These are phyloP conservation scores for Martiniozyma asiatica DNA, from an alignment of 1,139 yeast species.

Conservation along the genomic window DNA sequence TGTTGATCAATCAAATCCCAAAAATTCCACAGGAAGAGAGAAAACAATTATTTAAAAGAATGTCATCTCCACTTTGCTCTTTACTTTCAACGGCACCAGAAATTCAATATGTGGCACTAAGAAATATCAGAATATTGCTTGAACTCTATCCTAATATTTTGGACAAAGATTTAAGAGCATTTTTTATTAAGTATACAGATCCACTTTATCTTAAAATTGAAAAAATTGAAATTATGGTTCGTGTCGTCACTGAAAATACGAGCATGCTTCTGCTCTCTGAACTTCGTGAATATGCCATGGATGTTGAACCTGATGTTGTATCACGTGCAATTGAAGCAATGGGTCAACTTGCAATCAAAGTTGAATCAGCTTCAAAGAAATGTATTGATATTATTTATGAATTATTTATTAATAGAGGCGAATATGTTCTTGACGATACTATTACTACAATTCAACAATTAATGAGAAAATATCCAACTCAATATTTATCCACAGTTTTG, in stretches of 20 bases:
- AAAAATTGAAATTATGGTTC: conserved; percentile 79
- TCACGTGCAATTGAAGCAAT: conserved; percentile 71
- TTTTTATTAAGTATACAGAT: conserved; percentile 88
- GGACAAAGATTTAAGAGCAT: conserved; percentile 74
- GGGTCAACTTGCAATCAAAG: conserved; percentile 81
- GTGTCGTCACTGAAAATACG: conserved; percentile 66
- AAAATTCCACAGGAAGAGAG: conserved; percentile 33
- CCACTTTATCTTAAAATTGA: conserved; percentile 89
- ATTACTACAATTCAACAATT: conserved; percentile 69
- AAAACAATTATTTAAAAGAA: conserved; percentile 46
- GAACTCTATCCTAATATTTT: conserved; percentile 80
- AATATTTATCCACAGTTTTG: conserved; percentile 51
- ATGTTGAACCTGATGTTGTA: conserved; percentile 84
- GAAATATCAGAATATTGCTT: conserved; percentile 79
- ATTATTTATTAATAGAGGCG: conserved; percentile 65
- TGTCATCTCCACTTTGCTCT: conserved; percentile 88
- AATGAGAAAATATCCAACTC: conserved; percentile 66
- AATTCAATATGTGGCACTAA: conserved; percentile 88
- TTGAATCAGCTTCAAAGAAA: conserved; percentile 47
- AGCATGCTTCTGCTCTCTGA: conserved; percentile 66
- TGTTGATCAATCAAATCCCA: conserved; percentile 64
- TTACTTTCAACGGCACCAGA: conserved; percentile 82
- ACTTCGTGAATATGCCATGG: conserved; percentile 86
- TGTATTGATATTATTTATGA: conserved; percentile 71
- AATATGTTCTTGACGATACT: conserved; percentile 69